phyloP scores from a whole-genome alignment of 2,329 filamentous ascomycete genomes.

The Neofusicoccum sp. region DNA sequence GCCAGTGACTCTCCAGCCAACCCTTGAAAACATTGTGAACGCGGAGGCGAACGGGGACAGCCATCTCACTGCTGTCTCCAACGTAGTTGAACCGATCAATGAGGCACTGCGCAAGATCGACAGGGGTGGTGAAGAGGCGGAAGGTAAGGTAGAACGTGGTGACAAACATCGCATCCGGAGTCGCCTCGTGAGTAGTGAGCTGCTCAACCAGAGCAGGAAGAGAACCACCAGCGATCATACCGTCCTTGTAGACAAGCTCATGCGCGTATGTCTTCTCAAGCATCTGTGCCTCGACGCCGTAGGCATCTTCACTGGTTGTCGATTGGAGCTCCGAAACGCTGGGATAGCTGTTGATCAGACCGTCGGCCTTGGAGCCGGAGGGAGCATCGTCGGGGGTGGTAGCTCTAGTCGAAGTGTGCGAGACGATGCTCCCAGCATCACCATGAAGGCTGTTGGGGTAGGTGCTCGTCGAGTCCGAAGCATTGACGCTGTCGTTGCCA shows the following conservation, averaged over 20 bases:
- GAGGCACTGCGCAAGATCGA: conserved; percentile 77
- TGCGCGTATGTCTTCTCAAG: conserved; percentile 90
- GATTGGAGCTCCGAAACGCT: conserved; percentile 67
- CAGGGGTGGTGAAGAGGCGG: conserved; percentile 83
- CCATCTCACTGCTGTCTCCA: conserved; percentile 72
- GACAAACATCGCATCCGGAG: conserved; percentile 88
- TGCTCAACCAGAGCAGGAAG: conserved; percentile 90
- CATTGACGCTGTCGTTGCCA: conserved; percentile 65
- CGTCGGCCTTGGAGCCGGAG: conserved; percentile 59
- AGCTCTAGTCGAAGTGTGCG: conserved; percentile 81
- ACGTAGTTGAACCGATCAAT: conserved; percentile 93
- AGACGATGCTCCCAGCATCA: conserved; percentile 78
- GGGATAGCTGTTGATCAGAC: conserved; percentile 61
- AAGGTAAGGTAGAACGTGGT: conserved; percentile 97
- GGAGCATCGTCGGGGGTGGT: conserved; percentile 75
- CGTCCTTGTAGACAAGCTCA: conserved; percentile 89
- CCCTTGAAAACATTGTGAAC: conserved; percentile 97
- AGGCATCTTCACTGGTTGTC: conserved; percentile 70
- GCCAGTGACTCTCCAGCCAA: conserved; percentile 97
- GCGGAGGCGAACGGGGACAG: conserved; percentile 79
- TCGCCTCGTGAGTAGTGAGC: conserved; percentile 88
- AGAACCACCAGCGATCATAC: conserved; percentile 90
- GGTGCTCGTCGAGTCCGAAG: conserved; percentile 77
- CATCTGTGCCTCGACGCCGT: conserved; percentile 80
- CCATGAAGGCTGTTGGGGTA: conserved; percentile 73